Conservation (phyloP, 169 alveolate genomes). For the Eimeria nieschulzi region DNA sequence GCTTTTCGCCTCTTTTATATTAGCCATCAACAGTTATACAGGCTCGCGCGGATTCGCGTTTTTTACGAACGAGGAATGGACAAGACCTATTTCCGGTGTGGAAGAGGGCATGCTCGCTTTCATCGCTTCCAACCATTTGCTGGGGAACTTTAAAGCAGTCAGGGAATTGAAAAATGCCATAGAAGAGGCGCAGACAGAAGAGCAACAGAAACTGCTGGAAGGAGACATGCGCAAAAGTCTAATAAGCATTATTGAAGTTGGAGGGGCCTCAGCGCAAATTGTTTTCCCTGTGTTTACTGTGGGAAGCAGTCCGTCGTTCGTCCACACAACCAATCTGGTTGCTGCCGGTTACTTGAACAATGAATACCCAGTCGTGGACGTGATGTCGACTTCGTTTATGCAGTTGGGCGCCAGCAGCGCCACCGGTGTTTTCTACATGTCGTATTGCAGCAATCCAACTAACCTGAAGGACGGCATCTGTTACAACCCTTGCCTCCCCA, state of each 20-base stretch:
- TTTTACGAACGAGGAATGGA: slow-evolving; percentile 53
- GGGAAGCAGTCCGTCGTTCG: slow-evolving; percentile 21
- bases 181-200: not conserved
- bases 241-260: slow-evolving; percentile 48
- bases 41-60: not conserved
- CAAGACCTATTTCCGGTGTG: slow-evolving; percentile 47
- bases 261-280: slow-evolving; percentile 59
- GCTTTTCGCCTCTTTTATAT: slow-evolving; percentile 13
- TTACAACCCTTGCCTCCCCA: slow-evolving; percentile 45
- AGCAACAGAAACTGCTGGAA: not conserved
- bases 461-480: slow-evolving; percentile 21
- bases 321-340: slow-evolving; percentile 9
- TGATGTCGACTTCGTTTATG: slow-evolving; percentile 59
- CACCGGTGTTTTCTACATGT: slow-evolving; percentile 40
- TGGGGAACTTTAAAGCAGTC: not conserved
- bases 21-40: slow-evolving; percentile 41
- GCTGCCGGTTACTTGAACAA: slow-evolving; percentile 12
- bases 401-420: slow-evolving; percentile 67
- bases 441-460: slow-evolving; percentile 7
- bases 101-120: slow-evolving; percentile 50
- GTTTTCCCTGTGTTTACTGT: slow-evolving; percentile 46
- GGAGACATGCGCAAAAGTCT: not conserved
- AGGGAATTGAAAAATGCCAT: not conserved
- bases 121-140: slow-evolving; percentile 28
- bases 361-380: slow-evolving; percentile 22